Percentiles rank a stretch among this genome's conserved stretches.
These are phyloP conservation scores for Pilaira anomala DNA, from an alignment of 192 early-diverging fungal species.

Conservation along the genomic window DNA sequence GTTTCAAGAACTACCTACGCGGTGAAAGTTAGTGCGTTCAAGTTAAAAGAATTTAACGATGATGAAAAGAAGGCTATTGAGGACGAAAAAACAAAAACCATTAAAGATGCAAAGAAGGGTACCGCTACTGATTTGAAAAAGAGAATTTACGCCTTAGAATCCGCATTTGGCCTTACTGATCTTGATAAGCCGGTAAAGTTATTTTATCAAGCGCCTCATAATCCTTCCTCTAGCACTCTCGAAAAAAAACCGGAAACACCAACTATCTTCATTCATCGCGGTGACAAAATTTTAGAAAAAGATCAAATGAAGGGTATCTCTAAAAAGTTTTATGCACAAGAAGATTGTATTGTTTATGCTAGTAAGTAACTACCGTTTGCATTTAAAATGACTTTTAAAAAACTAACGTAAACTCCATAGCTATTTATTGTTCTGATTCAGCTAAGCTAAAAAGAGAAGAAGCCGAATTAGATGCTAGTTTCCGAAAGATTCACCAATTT, in stretches of 20 bases:
- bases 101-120: background rate
- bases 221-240: no score
- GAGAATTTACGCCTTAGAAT: no score
- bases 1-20: constrained; percentile 4
- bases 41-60: background rate
- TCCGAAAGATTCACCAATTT: constrained; percentile 16
- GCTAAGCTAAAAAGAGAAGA: background rate
- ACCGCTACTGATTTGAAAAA: constrained; percentile 5
- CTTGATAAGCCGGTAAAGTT: background rate
- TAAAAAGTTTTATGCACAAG: constrained; percentile 7
- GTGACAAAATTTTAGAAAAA: background rate
- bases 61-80: background rate
- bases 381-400: no score
- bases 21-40: background rate
- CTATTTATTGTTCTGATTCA: background rate
- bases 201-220: background rate
- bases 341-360: constrained; percentile 13
- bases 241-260: no score
- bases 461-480: background rate
- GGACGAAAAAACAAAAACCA: background rate
- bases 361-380: no score
- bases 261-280: background rate
- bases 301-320: constrained; percentile 1
- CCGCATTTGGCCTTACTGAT: background rate
- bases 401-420: background rate